Evolutionary conservation across 2,329 filamentous ascomycete genomes (phyloP), one percentile per base, ranked within the genome.

Genomic region (Calycina marina): DNA sequence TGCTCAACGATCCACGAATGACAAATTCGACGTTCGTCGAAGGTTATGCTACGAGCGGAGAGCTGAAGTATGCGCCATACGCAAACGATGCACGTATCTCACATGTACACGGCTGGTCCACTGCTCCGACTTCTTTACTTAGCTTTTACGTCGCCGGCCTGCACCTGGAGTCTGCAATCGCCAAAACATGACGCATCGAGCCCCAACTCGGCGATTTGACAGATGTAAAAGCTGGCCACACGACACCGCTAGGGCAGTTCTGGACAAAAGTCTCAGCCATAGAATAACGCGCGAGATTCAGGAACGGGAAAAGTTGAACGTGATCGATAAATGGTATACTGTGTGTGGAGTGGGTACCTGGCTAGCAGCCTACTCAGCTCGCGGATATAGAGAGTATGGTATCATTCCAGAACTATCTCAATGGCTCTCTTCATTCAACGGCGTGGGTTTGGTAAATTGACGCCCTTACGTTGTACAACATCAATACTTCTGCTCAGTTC

Each of bases 1-100:
- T 73, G 44, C 51, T 69, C 12, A 54, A 62, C 37, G 18, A 47
- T 39, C 26, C 49, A 52, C 36, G 57, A 4, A 55, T 56, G 48
- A 58, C 55, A 4, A 54, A 51, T 3, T 44, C 39, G 9, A 56
- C 56, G 1, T 46, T 58, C n/a, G 46, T 53, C 2, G 56, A 58
- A 34, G 56, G 56, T 6, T 49, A 52, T 25, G 42, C 45, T 1
- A 44, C 51, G 11, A 52, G 56, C 31, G 56, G 56, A 0, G 43
- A 37, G 5, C 36, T 58, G 9, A 49, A 53, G 22, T 59, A 58
- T 31, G 37, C 48, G 1, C 53, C 50, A 2, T 58, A 57, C 32
- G 46, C 37, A 1, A 44, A 45, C 28, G 54, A 57, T 28, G 42
- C 53, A 0, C 41, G 47, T 8, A 52, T 54, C 5, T 49, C 43